These are phyloP conservation scores for Ophiostoma sp. DNA, from an alignment of 2,329 filamentous ascomycete genomes.

Conservation along the genomic window DNA sequence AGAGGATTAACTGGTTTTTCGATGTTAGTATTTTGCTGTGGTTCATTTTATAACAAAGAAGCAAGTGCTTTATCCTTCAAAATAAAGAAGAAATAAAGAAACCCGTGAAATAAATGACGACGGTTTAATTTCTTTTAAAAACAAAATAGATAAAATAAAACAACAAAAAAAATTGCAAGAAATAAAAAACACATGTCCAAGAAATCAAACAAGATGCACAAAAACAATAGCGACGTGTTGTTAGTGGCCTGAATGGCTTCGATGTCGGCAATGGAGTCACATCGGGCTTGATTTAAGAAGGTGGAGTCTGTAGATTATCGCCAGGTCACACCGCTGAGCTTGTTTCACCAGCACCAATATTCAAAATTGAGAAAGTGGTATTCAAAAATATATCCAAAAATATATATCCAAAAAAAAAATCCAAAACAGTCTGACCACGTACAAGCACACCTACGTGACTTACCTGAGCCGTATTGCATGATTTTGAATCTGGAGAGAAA, in stretches of 20 bases:
- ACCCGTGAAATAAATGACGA: too few species aligned
- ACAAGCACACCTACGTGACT: conserved; percentile 2
- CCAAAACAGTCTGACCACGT: neutral
- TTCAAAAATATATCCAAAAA: neutral
- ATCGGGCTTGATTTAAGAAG: neutral
- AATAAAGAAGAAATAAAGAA: too few species aligned
- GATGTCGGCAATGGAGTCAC: neutral
- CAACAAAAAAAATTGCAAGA: too few species aligned
- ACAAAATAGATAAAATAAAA: too few species aligned
- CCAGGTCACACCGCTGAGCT: neutral
- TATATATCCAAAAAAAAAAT: neutral
- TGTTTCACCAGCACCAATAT: neutral
- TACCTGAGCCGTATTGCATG: conserved; percentile 1
- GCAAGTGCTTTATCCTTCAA: too few species aligned
- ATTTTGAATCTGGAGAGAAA: neutral
- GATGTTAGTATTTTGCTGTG: too few species aligned
- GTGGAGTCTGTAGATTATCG: neutral
- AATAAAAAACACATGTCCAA: too few species aligned
- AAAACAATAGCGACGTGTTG: neutral
- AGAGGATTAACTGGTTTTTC: too few species aligned
- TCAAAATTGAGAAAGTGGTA: neutral
- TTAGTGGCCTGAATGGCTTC: neutral
- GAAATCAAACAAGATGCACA: neutral
- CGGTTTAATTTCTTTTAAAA: too few species aligned
- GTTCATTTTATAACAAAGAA: too few species aligned